phyloP scores from a whole-genome alignment of 1,284 basidiomycete species.

The Xerocomus amazonicus region DNA sequence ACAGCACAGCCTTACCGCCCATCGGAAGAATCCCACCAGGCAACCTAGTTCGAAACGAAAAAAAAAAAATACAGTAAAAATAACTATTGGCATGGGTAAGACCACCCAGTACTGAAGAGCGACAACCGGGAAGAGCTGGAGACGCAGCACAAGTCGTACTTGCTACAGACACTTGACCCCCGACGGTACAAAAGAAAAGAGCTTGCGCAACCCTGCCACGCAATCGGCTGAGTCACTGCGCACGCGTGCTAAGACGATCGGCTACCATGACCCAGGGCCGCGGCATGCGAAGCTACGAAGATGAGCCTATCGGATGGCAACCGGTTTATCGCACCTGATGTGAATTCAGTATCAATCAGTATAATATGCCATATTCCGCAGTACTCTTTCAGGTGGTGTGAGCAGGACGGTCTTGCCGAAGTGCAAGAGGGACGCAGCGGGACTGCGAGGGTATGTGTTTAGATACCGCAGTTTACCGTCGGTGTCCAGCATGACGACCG shows the following conservation, averaged over 20 bases:
- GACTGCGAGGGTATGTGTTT: too few species aligned
- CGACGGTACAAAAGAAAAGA: constrained; percentile 18
- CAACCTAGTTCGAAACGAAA: not conserved
- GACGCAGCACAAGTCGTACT: not conserved
- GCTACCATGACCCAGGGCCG: constrained; percentile 3
- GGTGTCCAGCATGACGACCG: too few species aligned
- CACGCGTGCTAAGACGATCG: constrained; percentile 2
- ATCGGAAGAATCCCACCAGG: not conserved
- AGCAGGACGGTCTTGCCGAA: too few species aligned
- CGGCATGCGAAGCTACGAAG: constrained; percentile 9
- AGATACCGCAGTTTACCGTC: too few species aligned
- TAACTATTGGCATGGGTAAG: not conserved
- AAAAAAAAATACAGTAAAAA: not conserved
- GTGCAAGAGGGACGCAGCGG: too few species aligned
- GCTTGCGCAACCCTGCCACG: constrained; percentile 9
- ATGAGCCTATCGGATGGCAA: constrained; percentile 11
- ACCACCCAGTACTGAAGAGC: too few species aligned
- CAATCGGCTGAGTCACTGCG: not conserved
- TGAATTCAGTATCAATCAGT: too few species aligned
- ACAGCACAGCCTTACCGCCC: constrained; percentile 17
- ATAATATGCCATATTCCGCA: not conserved
- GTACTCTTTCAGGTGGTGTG: not conserved
- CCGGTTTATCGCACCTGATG: too few species aligned
- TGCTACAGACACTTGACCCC: not conserved
- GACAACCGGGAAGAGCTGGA: too few species aligned